phyloP scores from a whole-genome alignment of 192 early-diverging fungal species.

The Podila epigama region DNA sequence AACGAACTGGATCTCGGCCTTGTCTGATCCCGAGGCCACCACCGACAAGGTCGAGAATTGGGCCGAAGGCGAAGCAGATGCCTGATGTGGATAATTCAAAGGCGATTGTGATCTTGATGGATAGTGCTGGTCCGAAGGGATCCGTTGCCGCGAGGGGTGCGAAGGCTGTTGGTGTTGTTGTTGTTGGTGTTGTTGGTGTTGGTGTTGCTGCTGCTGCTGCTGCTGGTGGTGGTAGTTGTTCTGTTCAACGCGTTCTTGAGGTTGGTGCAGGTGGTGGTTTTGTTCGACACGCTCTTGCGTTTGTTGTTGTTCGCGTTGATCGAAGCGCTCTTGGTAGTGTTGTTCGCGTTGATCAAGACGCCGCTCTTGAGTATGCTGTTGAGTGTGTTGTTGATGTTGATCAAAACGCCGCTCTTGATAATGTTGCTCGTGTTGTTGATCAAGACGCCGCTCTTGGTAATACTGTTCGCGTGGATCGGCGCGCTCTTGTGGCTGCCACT shows the following conservation, averaged over 20 bases:
- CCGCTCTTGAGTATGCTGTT: no score
- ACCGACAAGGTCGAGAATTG: background rate
- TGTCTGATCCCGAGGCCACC: background rate
- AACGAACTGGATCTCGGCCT: background rate
- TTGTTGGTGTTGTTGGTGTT: background rate
- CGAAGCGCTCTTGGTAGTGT: no score
- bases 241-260: background rate
- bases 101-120: background rate
- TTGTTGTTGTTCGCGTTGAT: no score
- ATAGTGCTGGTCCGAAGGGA: background rate
- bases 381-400: no score
- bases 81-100: background rate
- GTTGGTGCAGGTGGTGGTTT: background rate
- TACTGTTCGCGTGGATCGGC: no score
- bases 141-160: background rate
- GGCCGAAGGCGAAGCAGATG: background rate
- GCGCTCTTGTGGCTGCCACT: background rate
- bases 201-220: slow-evolving; percentile 1
- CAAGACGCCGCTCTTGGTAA: no score
- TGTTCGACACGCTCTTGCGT: no score
- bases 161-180: slow-evolving; percentile 4
- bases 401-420: no score
- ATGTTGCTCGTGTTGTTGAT: no score
- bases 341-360: no score
- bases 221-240: slow-evolving; percentile 1